Percentiles rank a stretch among this genome's conserved stretches.
These are phyloP conservation scores for Tulasnella sp. DNA, from an alignment of 768 basidiomycete species.

Conservation along the genomic window DNA sequence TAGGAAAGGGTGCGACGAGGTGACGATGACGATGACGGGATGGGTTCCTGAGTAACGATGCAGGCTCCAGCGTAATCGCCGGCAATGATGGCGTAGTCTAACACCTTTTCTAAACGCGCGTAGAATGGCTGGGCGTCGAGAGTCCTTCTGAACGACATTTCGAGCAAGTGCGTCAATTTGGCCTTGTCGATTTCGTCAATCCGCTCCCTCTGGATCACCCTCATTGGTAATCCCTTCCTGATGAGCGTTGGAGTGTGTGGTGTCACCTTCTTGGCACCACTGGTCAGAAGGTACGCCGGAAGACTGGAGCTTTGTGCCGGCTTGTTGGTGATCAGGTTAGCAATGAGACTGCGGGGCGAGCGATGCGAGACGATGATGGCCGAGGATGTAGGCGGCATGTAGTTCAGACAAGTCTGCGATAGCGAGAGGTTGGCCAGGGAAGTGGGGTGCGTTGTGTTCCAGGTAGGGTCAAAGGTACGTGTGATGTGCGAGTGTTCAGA, in stretches of 20 bases:
- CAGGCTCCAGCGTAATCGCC: slow-evolving; percentile 95
- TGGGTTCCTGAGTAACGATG: slow-evolving; percentile 63
- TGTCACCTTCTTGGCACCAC: slow-evolving; percentile 68
- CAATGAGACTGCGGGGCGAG: slow-evolving; percentile 88
- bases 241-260: slow-evolving; percentile 87
- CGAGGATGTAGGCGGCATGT: slow-evolving; percentile 89
- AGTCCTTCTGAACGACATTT: slow-evolving; percentile 68
- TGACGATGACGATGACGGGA: slow-evolving; percentile 14
- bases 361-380: slow-evolving; percentile 97
- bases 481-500: slow-evolving; percentile 80
- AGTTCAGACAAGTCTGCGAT: slow-evolving; percentile 71
- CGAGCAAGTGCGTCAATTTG: slow-evolving; percentile 71
- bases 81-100: slow-evolving; percentile 88
- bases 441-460: slow-evolving; percentile 69
- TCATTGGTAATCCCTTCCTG: slow-evolving; percentile 76
- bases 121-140: slow-evolving; percentile 70
- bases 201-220: slow-evolving; percentile 50
- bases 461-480: slow-evolving; percentile 66
- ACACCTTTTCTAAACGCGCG: slow-evolving; percentile 51
- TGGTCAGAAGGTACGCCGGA: slow-evolving; percentile 79
- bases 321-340: slow-evolving; percentile 95
- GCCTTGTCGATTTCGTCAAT: slow-evolving; percentile 50
- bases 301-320: slow-evolving; percentile 92
- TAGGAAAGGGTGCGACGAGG: slow-evolving; percentile 50
- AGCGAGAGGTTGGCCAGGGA: slow-evolving; percentile 76